Evolutionary conservation across 495 filamentous ascomycete genomes (phyloP), one percentile per base, ranked within the genome.

Genomic region (Trypethelium eluteriae): DNA sequence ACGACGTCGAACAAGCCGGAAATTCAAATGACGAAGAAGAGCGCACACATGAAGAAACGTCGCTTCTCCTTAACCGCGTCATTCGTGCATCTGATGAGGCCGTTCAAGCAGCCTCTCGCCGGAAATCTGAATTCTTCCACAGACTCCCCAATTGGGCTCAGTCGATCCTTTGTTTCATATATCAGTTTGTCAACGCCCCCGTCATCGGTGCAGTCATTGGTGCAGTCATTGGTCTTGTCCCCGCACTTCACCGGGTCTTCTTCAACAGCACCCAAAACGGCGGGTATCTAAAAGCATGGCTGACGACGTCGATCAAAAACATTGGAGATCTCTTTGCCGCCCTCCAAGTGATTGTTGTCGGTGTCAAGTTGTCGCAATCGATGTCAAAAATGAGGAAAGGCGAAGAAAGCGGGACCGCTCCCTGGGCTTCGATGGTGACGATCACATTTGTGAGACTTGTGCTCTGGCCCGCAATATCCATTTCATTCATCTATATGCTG

Each of bases 271-370:
- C 80, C 32, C 70, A 83, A 14, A 75, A 89, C n/a, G 90, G 89
- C 1, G 88, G 90, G 2, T 85, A 86, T 47, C 83, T 89, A 66
- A 85, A 81, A 44, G 86, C 87, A 2, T 92, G 88, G 89, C 75
- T 92, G 64, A 91, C 88, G 2, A 78, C 80, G 0, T 84, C 84
- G 16, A 70, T 92, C 39, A 78, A 82, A 69, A 89, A 88, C 65
- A 79, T 91, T 16, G 88, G 90, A 0, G 79, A 81, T 0, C 77
- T 92, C 3, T 93, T 93, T 72, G 85, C 89, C 1, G 81, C 84
- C 0, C 75, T 91, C 34, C 89, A 90, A 67, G 83, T 91, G 35
- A 82, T 92, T 35, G 81, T 90, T 0, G 87, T 89, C n/a, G 88
- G 89, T 0, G 82, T 87, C 38, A 88, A 89, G 68, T 75, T 92